phyloP scores from a whole-genome alignment of 176 grass and related monocot species.

The Aegilops speltoides region DNA sequence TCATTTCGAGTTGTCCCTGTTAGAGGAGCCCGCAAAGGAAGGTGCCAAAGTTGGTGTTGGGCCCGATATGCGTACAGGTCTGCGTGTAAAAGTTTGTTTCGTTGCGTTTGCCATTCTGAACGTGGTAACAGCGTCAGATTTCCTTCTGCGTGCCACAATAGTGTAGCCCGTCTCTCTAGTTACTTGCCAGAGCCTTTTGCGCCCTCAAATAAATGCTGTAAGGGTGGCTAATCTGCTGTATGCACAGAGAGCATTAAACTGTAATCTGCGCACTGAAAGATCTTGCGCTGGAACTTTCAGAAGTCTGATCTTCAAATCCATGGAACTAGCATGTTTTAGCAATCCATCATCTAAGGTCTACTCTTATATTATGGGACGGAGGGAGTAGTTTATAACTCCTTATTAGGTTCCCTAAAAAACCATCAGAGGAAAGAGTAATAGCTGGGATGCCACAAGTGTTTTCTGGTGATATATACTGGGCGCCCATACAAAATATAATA shows the following conservation, averaged over 20 bases:
- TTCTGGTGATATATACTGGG: neutral
- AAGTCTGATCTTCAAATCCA: neutral
- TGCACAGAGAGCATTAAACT: slow-evolving; percentile 27
- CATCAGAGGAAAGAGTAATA: neutral
- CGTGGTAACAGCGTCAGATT: neutral
- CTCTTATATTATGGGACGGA: too few relatives aligned
- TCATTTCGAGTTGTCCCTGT: slow-evolving; percentile 49
- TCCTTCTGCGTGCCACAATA: neutral
- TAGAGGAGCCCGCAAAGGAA: slow-evolving; percentile 56
- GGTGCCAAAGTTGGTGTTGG: slow-evolving; percentile 30
- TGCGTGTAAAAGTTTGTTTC: slow-evolving; percentile 31
- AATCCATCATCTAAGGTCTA: neutral
- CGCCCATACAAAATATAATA: neutral
- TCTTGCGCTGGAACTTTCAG: slow-evolving; percentile 4
- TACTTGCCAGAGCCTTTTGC: neutral
- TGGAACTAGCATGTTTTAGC: neutral
- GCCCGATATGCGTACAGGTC: slow-evolving; percentile 22
- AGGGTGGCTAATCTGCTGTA: neutral
- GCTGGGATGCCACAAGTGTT: neutral
- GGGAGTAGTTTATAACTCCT: too few relatives aligned
- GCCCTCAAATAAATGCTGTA: neutral
- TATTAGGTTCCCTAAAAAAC: too few relatives aligned
- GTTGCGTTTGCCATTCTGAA: slow-evolving; percentile 25
- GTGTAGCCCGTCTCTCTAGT: neutral
- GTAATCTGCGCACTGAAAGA: slow-evolving; percentile 4